Evolutionary conservation across 2,329 filamentous ascomycete genomes (phyloP), one percentile per base, ranked within the genome.

Genomic region (Metarhizium robertsii): DNA sequence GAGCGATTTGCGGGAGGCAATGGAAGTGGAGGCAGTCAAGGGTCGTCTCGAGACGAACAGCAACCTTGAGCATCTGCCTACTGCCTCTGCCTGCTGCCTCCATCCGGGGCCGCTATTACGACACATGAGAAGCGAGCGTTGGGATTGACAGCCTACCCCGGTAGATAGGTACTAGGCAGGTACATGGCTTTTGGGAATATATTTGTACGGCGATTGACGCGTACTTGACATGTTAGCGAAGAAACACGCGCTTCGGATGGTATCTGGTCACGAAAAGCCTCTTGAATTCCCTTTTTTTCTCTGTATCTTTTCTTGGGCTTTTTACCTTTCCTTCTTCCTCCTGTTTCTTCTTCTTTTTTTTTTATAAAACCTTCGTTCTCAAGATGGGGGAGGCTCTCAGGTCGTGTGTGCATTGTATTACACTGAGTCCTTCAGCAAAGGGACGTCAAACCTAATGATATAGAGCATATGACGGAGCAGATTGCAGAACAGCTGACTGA

Each of bases 1-100:
- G 72, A 72, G 47, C 70, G 69, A 43, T 75, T 78, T 38, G 55
- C 61, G 1, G 60, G 67, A 5, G 58, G 61, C n/a, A 64, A 66
- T 50, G 60, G 64, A 10, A 63, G 63, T 54, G 61, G 64, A 16
- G 62, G 64, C 13, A 58, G 59, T 6, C 61, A 62, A 42, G 64
- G 66, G 30, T 60, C 65, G 14, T 61, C 63, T 32, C 64, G 68
- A 20, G 67, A 68, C 29, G 63, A 62, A 55, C 61, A 62, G 50
- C 65, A 63, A 48, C 51, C 69, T 45, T 8, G n/a, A 45, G 38
- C 14, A 40, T 13, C 8, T 40, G 2, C 25, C 3, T 25, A 4
- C 25, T 25, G 25, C 25, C 25, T 25, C 25, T 25, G 25, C 25
- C 25, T 25, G 25, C 25, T 25, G 25, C 25, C 25, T 25, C 25